phyloP scores from a whole-genome alignment of 148 eudicot genomes.

The Persicaria tinctoria region DNA sequence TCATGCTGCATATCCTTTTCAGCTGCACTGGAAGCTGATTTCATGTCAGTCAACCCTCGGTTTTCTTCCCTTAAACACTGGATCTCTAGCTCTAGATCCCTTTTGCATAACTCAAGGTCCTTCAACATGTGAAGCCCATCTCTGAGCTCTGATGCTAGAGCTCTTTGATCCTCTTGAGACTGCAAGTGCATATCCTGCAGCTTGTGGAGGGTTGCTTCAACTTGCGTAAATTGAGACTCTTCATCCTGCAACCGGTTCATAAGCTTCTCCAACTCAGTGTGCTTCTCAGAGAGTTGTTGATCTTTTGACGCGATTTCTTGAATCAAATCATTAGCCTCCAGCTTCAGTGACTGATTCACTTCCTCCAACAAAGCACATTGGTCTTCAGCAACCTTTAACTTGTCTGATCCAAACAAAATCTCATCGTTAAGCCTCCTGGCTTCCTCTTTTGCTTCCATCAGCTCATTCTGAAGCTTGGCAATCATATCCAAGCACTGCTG shows the following conservation, averaged over 20 bases:
- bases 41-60: slow-evolving; percentile 36
- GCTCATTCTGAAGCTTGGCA: slow-evolving; percentile 49
- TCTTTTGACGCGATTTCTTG: slow-evolving; percentile 53
- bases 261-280: slow-evolving; percentile 58
- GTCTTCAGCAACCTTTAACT: slow-evolving; percentile 53
- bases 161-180: slow-evolving; percentile 77
- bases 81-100: slow-evolving; percentile 55
- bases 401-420: slow-evolving; percentile 33
- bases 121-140: slow-evolving; percentile 60
- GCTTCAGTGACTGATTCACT: slow-evolving; percentile 53
- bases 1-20: slow-evolving; percentile 49
- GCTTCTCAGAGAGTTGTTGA: slow-evolving; percentile 51
- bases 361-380: slow-evolving; percentile 41
- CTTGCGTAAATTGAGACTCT: slow-evolving; percentile 43
- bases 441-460: slow-evolving; percentile 51
- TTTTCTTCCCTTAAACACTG: slow-evolving; percentile 52
- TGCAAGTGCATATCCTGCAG: slow-evolving; percentile 52
- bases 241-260: slow-evolving; percentile 51
- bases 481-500: slow-evolving; percentile 53
- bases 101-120: slow-evolving; percentile 48
- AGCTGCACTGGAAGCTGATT: slow-evolving; percentile 31
- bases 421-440: slow-evolving; percentile 42
- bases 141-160: slow-evolving; percentile 58
- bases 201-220: slow-evolving; percentile 52
- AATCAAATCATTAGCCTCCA: slow-evolving; percentile 53